Percentiles rank a stretch among this genome's conserved stretches.
phyloP scores from a whole-genome alignment of 2,329 filamentous ascomycete genomes.

The Pseudogymnoascus sp. region DNA sequence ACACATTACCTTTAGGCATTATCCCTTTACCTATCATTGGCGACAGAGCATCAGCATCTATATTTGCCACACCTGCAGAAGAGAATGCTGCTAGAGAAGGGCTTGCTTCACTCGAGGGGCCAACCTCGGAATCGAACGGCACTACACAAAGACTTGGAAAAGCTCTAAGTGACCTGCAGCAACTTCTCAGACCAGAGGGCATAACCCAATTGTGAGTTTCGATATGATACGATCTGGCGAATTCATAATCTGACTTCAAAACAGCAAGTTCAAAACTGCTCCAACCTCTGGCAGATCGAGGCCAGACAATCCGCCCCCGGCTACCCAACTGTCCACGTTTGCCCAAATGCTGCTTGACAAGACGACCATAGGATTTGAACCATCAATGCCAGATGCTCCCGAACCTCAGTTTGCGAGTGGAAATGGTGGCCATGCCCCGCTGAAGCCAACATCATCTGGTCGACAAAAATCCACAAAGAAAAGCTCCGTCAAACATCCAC shows the following conservation, averaged over 20 bases:
- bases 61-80: slow-evolving; percentile 46
- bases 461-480: slow-evolving; percentile 2
- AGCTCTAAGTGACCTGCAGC: slow-evolving; percentile 65
- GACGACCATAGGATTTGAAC: slow-evolving; percentile 22
- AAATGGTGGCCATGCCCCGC: not conserved
- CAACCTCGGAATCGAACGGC: slow-evolving; percentile 50
- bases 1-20: slow-evolving; percentile 41
- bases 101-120: slow-evolving; percentile 62
- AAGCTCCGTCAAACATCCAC: not conserved
- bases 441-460: not conserved
- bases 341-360: slow-evolving; percentile 26
- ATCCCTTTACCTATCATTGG: slow-evolving; percentile 58
- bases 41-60: slow-evolving; percentile 41
- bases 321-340: slow-evolving; percentile 24
- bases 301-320: slow-evolving; percentile 12
- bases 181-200: slow-evolving; percentile 63
- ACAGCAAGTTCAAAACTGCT: slow-evolving; percentile 51
- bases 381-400: slow-evolving; percentile 17
- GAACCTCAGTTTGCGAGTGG: slow-evolving; percentile 10
- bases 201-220: slow-evolving; percentile 47
- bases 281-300: slow-evolving; percentile 28
- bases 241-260: not conserved
- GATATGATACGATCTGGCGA: not conserved
- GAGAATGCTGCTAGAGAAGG: slow-evolving; percentile 41
- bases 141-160: slow-evolving; percentile 61